Evolutionary conservation across 2,329 filamentous ascomycete species (phyloP).

Genomic region (Aureobasidium sp.): DNA sequence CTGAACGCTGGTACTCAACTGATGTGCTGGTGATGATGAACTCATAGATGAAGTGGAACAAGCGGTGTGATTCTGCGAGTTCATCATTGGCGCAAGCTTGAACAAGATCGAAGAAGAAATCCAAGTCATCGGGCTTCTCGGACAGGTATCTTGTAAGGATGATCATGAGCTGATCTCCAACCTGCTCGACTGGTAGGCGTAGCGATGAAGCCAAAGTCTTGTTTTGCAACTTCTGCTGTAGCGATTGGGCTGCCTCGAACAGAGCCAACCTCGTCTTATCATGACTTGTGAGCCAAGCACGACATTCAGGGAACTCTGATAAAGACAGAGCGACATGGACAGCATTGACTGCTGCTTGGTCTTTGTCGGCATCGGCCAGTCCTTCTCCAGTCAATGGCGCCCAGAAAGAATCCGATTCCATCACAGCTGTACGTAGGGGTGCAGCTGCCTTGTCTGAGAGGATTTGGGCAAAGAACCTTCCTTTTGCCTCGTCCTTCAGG

Average conservation of each 20-base stretch:
- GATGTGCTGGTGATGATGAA: slow-evolving; percentile 77
- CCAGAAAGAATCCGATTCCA: slow-evolving; percentile 64
- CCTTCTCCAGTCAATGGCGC: slow-evolving; percentile 53
- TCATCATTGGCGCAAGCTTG: slow-evolving; percentile 77
- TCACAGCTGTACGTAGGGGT: slow-evolving; percentile 64
- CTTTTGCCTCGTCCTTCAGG: slow-evolving; percentile 77
- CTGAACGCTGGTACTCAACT: slow-evolving; percentile 73
- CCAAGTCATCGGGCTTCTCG: slow-evolving; percentile 53
- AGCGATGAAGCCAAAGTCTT: slow-evolving; percentile 63
- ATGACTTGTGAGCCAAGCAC: slow-evolving; percentile 55
- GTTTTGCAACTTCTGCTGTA: slow-evolving; percentile 64
- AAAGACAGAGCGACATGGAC: slow-evolving; percentile 79
- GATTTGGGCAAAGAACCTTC: slow-evolving; percentile 83
- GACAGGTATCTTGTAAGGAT: slow-evolving; percentile 76
- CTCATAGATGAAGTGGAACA: slow-evolving; percentile 77
- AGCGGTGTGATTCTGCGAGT: slow-evolving; percentile 63
- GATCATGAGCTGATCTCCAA: slow-evolving; percentile 75
- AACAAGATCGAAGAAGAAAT: slow-evolving; percentile 76
- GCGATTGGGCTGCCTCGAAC: slow-evolving; percentile 60
- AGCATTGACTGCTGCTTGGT: slow-evolving; percentile 74
- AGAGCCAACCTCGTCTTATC: slow-evolving; percentile 50
- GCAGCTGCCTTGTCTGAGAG: slow-evolving; percentile 66
- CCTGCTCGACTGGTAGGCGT: slow-evolving; percentile 79
- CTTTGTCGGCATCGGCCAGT: slow-evolving; percentile 52
- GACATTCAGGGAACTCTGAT: slow-evolving; percentile 54